These are phyloP conservation scores for Penicillium robsamsonii DNA, from an alignment of 495 filamentous ascomycete genomes.

Conservation along the genomic window DNA sequence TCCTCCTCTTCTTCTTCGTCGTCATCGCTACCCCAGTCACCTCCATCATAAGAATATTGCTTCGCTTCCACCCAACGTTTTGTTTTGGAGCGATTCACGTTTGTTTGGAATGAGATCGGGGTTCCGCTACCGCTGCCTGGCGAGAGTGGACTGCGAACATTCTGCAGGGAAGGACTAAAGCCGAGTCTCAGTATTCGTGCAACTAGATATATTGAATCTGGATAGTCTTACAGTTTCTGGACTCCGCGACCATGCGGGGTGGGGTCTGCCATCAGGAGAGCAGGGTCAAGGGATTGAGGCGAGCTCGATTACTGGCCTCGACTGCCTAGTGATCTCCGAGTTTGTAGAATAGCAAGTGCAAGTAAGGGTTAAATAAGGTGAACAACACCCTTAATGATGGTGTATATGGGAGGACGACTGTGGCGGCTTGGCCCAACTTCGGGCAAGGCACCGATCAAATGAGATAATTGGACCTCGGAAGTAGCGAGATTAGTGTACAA, in stretches of 20 bases:
- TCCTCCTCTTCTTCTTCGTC: constrained; percentile 63
- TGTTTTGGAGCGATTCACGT: constrained; percentile 88
- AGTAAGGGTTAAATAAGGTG: not conserved
- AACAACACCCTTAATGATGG: not conserved
- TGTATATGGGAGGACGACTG: constrained; percentile 10
- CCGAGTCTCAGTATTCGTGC: constrained; percentile 21
- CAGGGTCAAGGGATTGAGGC: constrained; percentile 8
- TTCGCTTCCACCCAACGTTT: constrained; percentile 95
- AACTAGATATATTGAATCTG: constrained; percentile 1
- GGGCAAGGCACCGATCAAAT: constrained; percentile 25
- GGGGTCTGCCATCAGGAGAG: constrained; percentile 22
- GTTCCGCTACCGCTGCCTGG: constrained; percentile 29
- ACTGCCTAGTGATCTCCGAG: constrained; percentile 14
- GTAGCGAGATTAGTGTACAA: constrained; percentile 24
- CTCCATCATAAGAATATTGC: constrained; percentile 82
- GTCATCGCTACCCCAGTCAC: constrained; percentile 89
- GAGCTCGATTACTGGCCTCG: constrained; percentile 19
- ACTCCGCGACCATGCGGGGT: constrained; percentile 28
- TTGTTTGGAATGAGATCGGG: constrained; percentile 65
- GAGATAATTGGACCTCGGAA: constrained; percentile 9
- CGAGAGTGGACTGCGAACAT: constrained; percentile 32
- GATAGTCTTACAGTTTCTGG: constrained; percentile 26
- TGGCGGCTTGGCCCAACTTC: constrained; percentile 17
- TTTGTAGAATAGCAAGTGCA: not conserved
- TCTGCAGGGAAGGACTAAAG: constrained; percentile 22